Base-by-base conservation (phyloP, 73 alveolate genomes). In the Blepharisma stoltei region DNA sequence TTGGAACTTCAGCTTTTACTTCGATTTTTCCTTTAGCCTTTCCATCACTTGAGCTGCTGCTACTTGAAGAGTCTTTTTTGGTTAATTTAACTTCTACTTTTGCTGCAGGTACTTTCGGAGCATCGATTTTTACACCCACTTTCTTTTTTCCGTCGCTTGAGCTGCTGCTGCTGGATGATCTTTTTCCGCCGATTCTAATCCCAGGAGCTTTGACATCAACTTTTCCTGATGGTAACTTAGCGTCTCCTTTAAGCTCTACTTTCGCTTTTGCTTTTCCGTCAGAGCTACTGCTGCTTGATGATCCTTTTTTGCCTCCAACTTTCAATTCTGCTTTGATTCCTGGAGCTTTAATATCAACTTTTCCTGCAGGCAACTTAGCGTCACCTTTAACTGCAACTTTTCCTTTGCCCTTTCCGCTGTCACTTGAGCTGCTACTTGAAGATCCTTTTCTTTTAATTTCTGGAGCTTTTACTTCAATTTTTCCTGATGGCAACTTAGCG, bases 271-370 rank as follows among this genome's bases (percentile, higher is more conserved):
- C 23, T 25, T 60, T 60, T 8, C 45, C 23, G 0, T n/a, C 14
- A 60, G 48, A 18, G 14, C 46, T 14, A 14, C 46, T 14, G 14
- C 46, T 14, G 14, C 46, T 14, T 8, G 46, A 14, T n/a, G 49
- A 20, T 3, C 41, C 41, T 5, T 60, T 60, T 25, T 60, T 60
- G 45, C 49, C 73, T 18, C 18, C 23, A 18, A 60, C 5, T 2
- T 60, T 25, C 37, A 25, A 32, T 0, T 32, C 41, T 32, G 41
- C 41, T 32, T 32, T 32, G 41, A 32, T 38, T 25, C 18, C 11
- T 18, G 73, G 73, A 60, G 48, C 73, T 25, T 60, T 60, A 38
- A 60, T 0, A 25, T 60, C 73, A 1, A 52, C 66, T 52, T 52
- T 52, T 14, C 66, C 66, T 14, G 6, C 73, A 1, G 73, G 73